These are phyloP conservation scores for Graphiopsis chlorocephala DNA, from an alignment of 2,329 filamentous ascomycete genomes.

Conservation along the genomic window DNA sequence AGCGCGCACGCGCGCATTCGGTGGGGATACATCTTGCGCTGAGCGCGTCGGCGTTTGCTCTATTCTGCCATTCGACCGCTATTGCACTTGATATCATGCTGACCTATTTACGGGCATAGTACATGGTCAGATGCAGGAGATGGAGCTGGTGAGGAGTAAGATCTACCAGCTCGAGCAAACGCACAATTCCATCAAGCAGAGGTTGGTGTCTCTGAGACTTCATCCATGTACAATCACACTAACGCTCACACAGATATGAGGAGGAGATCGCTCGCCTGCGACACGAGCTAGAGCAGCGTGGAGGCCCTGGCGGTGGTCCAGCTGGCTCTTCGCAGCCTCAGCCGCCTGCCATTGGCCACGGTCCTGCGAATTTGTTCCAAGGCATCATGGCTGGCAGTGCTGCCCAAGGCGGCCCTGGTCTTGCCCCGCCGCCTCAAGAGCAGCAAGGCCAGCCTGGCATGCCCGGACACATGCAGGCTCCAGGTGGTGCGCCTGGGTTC, in stretches of 20 bases:
- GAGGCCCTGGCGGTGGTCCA: constrained; percentile 49
- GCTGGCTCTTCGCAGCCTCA: constrained; percentile 76
- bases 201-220: constrained; percentile 58
- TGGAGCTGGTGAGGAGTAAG: constrained; percentile 90
- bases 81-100: constrained; percentile 12
- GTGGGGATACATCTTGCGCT: neutral
- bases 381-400: constrained; percentile 90
- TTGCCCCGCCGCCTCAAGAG: constrained; percentile 65
- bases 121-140: constrained; percentile 85
- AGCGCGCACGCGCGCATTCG: neutral
- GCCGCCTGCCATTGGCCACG: constrained; percentile 81
- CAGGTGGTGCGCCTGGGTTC: constrained; percentile 65
- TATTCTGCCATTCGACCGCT: neutral
- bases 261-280: constrained; percentile 83
- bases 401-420: constrained; percentile 77
- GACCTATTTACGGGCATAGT: constrained; percentile 54
- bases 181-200: constrained; percentile 83
- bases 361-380: constrained; percentile 85
- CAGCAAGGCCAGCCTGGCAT: constrained; percentile 56
- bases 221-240: constrained; percentile 12
- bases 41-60: neutral
- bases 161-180: constrained; percentile 90
- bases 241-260: constrained; percentile 68
- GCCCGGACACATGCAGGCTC: constrained; percentile 66
- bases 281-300: constrained; percentile 77